A percentile compares a stretch with the other conserved stretches of the same genome.
These are phyloP conservation scores for Leishmania martiniquensis DNA, from an alignment of 208 protist genomes.

Conservation along the genomic window DNA sequence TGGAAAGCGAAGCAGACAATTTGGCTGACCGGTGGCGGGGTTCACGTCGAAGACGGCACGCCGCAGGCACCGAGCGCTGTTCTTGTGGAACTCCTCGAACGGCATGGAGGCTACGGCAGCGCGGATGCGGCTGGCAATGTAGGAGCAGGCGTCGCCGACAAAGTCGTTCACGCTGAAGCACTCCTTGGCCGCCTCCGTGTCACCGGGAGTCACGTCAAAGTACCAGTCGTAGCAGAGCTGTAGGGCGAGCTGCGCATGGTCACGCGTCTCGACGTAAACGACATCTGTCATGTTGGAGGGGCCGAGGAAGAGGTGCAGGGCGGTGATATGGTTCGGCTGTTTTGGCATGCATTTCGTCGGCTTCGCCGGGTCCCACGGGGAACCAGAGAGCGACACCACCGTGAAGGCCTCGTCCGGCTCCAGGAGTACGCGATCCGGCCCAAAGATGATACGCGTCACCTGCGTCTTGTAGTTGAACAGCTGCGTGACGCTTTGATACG, in stretches of 20 bases:
- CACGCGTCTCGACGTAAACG: conserved; percentile 89
- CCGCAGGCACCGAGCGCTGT: conserved; percentile 60
- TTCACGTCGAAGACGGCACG: conserved; percentile 87
- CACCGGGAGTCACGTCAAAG: conserved; percentile 77
- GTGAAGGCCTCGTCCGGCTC: conserved; percentile 89
- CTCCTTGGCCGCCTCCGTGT: conserved; percentile 48
- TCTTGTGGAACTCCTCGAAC: conserved; percentile 92
- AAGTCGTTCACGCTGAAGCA: conserved; percentile 90
- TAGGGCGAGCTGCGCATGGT: conserved; percentile 87
- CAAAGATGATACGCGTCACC: conserved; percentile 83
- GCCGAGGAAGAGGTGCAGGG: conserved; percentile 90
- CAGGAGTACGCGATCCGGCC: conserved; percentile 77
- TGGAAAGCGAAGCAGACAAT: conserved; percentile 80
- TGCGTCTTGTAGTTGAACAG: conserved; percentile 95
- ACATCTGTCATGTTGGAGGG: conserved; percentile 96
- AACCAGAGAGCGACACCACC: conserved; percentile 88
- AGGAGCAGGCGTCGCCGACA: conserved; percentile 83
- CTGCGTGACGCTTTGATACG: conserved; percentile 95
- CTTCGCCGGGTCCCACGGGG: conserved; percentile 79
- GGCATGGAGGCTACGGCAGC: conserved; percentile 71
- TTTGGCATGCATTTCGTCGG: conserved; percentile 82
- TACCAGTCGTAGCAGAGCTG: conserved; percentile 92
- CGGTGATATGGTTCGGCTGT: conserved; percentile 60
- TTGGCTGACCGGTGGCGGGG: conserved; percentile 42
- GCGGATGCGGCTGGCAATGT: conserved; percentile 87